Base-by-base conservation (phyloP, 352 stramenopile species). In the Plasmopara halstedii region DNA sequence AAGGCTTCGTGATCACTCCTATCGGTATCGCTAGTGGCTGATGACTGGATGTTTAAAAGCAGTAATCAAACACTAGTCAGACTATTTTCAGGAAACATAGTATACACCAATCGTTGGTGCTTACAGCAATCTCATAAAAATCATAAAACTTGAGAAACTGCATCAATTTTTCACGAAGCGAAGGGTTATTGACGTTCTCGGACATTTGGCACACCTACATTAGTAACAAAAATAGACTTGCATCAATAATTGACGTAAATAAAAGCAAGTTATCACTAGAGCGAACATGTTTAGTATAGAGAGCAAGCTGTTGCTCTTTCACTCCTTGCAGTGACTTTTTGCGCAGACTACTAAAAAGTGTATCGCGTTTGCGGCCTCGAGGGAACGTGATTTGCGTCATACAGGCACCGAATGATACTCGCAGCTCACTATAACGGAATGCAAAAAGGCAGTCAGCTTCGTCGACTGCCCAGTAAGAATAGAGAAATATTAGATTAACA, bases 41-140 rank as follows among this genome's bases (percentile, higher is more conserved):
- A 41, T 21, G 32, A 6, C 53, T 67, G 10, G 34, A 52, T 17
- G 31, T 43, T 31, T 19, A 44, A 11, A 47, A 40, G 3, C 6
- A 47, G 15, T 13, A 40, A 43, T 42, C 4, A 39, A 14, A 2
- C 11, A 39, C 46, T 44, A 53, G 22, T 33, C 22, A 46, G 26
- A n/a, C n/a, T n/a, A n/a, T n/a, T n/a, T n/a, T n/a, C n/a, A n/a
- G n/a, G n/a, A n/a, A n/a, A n/a, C n/a, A n/a, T n/a, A n/a, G n/a
- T n/a, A n/a, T n/a, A n/a, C n/a, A n/a, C n/a, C n/a, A n/a, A n/a
- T n/a, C n/a, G n/a, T 6, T 11, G 33, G 15, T 4, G 44, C 59
- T 42, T 55, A 85, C 73, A 32, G 70, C 61, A 21, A 85, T 74
- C 39, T 83, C 73, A 31, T 88, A 86, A 56, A 83, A 88, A 0